Percentiles rank a stretch among this genome's conserved stretches.
These are phyloP conservation scores for Carallia brachiata DNA, from an alignment of 345 rosid genomes.

Conservation along the genomic window DNA sequence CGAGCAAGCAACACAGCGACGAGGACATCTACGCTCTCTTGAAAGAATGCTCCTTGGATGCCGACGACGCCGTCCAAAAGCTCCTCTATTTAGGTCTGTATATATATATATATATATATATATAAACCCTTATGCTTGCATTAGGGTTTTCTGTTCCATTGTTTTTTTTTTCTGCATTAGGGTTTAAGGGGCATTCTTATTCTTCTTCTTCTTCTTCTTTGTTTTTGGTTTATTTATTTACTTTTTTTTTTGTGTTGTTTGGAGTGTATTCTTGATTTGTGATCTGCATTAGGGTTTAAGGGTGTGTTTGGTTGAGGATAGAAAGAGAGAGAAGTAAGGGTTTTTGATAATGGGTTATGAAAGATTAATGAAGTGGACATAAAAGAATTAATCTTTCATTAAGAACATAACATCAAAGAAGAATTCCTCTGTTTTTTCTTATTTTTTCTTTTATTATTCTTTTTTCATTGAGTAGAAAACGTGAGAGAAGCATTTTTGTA, in stretches of 20 bases:
- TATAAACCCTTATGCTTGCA: neutral
- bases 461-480: too few relatives aligned
- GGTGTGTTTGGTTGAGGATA: constrained; percentile 9
- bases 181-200: constrained; percentile 7
- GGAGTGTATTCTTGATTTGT: constrained; percentile 7
- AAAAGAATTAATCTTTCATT: too few relatives aligned
- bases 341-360: neutral
- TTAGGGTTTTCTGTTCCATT: constrained; percentile 5
- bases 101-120: constrained; percentile 4
- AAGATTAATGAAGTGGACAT: too few relatives aligned
- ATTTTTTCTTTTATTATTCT: too few relatives aligned
- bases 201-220: too few relatives aligned
- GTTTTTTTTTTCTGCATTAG: constrained; percentile 6
- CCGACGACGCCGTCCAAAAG: constrained; percentile 28
- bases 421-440: too few relatives aligned
- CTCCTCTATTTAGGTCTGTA: constrained; percentile 24
- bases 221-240: too few relatives aligned
- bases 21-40: constrained; percentile 30
- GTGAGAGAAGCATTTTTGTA: neutral
- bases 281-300: neutral
- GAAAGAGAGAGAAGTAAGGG: neutral
- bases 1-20: constrained; percentile 29
- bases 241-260: too few relatives aligned
- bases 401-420: too few relatives aligned
- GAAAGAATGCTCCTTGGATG: constrained; percentile 29